Evolutionary conservation across 805 yeast genomes (phyloP), one percentile per base, ranked within the genome.

Genomic region (Lipomyces chichibuensis): DNA sequence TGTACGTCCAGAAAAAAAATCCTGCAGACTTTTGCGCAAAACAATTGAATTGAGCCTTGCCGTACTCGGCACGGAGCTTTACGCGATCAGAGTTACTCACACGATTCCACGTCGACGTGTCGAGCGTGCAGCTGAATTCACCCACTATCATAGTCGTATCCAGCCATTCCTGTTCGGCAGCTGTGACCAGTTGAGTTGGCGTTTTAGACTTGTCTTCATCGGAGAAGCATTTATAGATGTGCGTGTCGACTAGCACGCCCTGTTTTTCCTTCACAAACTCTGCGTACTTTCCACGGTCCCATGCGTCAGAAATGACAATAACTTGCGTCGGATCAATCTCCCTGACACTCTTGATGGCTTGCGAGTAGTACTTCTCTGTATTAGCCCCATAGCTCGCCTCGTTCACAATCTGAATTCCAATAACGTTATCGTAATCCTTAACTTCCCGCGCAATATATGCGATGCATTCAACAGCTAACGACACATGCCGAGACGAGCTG

Each of bases 81-180:
- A 81, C 85, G 43, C 96, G 82, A 59, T 74, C 73, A 53, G 81
- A 80, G 49, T 80, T 80, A 55, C 81, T 78, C 0, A 73, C 75
- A 72, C 83, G 84, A 32, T 80, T 77, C 98, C 97, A 94, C 0
- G 96, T 82, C 27, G 81, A 73, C 0, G 87, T 90, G 76, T 90
- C 96, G 63, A 94, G 73, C 1, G 91, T 97, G 78, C 97, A 91
- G 0, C 97, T 90, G 77, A 86, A 94, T 77, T 94, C 99, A 13
- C 98, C 98, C 32, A 92, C 87, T 75, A 91, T 81, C 63, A 89
- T 82, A 75, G 92, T 97, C 1, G 85, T 89, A 59, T 79, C 74
- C 72, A 83, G 78, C 52, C 77, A 65, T 66, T 83, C 69, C 86
- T 77, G 2, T 84, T 80, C 56, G 64, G 92, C 81, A 66, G 87